Evolutionary conservation across 73 alveolate species (phyloP).

Genomic region (Breviolum minutum): DNA sequence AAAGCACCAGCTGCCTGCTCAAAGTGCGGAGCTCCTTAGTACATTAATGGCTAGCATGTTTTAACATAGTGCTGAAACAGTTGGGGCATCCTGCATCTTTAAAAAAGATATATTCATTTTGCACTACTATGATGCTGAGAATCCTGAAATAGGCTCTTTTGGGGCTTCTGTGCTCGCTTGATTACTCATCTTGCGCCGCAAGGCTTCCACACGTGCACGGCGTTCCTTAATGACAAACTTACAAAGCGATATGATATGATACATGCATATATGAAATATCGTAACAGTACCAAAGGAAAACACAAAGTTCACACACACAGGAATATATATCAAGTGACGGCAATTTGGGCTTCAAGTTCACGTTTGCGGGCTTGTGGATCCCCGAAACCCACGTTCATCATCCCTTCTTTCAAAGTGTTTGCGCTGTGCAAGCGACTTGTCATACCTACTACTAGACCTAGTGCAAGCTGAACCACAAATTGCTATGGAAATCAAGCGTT

Average conservation of each 20-base stretch:
- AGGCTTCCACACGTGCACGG: conserved; percentile 18
- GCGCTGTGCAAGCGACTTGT: conserved; percentile 1
- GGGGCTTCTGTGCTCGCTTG: neutral
- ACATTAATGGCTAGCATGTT: neutral
- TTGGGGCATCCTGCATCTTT: too few relatives aligned
- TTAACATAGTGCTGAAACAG: neutral
- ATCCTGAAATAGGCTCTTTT: neutral
- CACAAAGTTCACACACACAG: neutral
- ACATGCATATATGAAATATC: too few relatives aligned
- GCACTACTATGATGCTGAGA: too few relatives aligned
- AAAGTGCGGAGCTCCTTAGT: conserved; percentile 13
- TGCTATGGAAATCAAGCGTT: too few relatives aligned
- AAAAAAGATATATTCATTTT: too few relatives aligned
- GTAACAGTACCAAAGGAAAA: too few relatives aligned
- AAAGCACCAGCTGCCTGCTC: neutral
- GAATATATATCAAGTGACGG: neutral
- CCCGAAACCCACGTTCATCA: neutral
- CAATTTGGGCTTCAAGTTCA: neutral
- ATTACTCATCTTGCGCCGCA: neutral
- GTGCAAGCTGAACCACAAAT: too few relatives aligned
- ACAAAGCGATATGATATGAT: neutral
- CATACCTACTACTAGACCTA: neutral
- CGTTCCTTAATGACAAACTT: neutral
- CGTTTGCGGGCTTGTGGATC: neutral
- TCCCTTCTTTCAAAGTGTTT: conserved; percentile 10